Base-by-base conservation (phyloP, 2,329 filamentous ascomycete genomes). In the Calonectria pseudoreteaudii region DNA sequence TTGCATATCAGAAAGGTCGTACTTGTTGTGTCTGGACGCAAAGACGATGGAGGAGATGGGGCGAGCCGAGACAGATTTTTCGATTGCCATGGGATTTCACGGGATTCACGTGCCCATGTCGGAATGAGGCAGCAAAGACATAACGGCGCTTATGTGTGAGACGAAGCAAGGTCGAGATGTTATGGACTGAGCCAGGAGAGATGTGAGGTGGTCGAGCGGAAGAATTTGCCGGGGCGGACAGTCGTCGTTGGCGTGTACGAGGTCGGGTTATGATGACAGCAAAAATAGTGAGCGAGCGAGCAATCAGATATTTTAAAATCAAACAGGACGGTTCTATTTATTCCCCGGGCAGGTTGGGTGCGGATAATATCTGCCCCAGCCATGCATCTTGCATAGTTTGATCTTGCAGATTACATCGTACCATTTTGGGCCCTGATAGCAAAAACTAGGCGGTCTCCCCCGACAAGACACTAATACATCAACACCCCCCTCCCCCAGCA, bases 51-150 rank as follows among this genome's bases (percentile, higher is more conserved):
- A 82, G 73, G 93, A 95, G 85, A 49, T 91, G 60, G 93, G 92
- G 0, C 87, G 92, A 53, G 93, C 93, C 4, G 90, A 93, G 77
- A 88, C 91, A 28, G 87, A 88, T 2, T 91, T 91, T 77, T 87
- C 90, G 0, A 88, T 94, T 72, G 89, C 86, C 0, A 85, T 94
- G 73, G 92, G 92, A 0, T 93, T 95, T 75, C 93, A 94, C 82
- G 93, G 93, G 0, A 80, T 87, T 18, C 90, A 92, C 73, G 74
- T 83, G 2, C 76, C 13, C 23, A 60, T 18, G 52, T 16, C 41
- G 14, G 30, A 20, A 20, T 64, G n/a, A 20, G 34, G 38, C 50
- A n/a, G 28, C 4, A 26, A 44, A 47, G 30, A 23, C n/a, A 65
- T 49, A 4, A 13, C 6, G 4, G 2, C 5, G 26, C 18, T 11